Evolutionary conservation across 129 eudicot genomes (phyloP).

Genomic region (Helianthus annuus): DNA sequence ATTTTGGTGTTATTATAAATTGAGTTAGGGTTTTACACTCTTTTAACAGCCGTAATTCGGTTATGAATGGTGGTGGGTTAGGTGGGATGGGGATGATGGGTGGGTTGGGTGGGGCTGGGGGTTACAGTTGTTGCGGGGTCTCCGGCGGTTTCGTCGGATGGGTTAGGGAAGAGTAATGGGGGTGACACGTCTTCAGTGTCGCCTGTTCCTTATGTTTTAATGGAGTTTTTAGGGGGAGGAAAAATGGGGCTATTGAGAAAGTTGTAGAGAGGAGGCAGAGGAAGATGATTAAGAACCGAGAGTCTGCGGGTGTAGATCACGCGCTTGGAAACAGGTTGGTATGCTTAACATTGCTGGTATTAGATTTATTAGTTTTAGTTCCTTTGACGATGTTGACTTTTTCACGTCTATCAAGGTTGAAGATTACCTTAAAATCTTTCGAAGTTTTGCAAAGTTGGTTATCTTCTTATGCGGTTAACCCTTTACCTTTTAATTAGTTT

Average conservation of each 20-base stretch:
- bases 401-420: background rate
- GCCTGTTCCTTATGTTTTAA: constrained; percentile 82
- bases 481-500: background rate
- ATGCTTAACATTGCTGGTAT: constrained; percentile 39
- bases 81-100: constrained; percentile 66
- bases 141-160: constrained; percentile 85
- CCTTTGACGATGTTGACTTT: constrained; percentile 1
- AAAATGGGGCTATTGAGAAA: constrained; percentile 67
- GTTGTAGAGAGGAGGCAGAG: constrained; percentile 94
- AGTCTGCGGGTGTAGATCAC: constrained; percentile 93
- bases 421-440: background rate
- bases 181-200: constrained; percentile 90
- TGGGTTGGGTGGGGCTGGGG: constrained; percentile 48
- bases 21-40: constrained; percentile 18
- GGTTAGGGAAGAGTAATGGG: constrained; percentile 80
- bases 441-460: constrained; percentile 8
- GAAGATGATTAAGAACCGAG: constrained; percentile 92
- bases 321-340: constrained; percentile 98
- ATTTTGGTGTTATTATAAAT: constrained; percentile 13
- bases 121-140: constrained; percentile 69
- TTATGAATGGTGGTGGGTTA: constrained; percentile 37
- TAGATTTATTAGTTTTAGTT: background rate
- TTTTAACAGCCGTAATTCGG: constrained; percentile 28
- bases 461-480: background rate
- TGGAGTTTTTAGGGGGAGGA: constrained; percentile 77